phyloP scores from a whole-genome alignment of 1,284 basidiomycete genomes.

The Porogramme epimiltina region DNA sequence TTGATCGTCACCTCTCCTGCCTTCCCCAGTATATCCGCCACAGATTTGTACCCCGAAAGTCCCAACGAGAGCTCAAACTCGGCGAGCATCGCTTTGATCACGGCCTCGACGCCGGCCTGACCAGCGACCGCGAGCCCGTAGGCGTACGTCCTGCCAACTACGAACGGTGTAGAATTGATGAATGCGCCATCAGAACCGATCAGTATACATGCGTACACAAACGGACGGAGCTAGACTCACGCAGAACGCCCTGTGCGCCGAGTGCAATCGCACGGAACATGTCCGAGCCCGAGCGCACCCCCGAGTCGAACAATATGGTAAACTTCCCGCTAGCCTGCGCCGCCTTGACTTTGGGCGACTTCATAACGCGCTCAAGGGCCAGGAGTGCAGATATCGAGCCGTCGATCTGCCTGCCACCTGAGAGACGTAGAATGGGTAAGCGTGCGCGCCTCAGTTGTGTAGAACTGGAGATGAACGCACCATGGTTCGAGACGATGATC shows the following conservation, averaged over 20 bases:
- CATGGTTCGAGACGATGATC: conserved; percentile 83
- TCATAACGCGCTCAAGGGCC: conserved; percentile 64
- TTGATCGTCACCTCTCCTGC: conserved; percentile 65
- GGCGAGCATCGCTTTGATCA: conserved; percentile 50
- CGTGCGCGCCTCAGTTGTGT: not conserved
- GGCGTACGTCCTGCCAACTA: conserved; percentile 49
- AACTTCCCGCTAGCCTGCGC: conserved; percentile 61
- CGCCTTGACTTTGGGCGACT: conserved; percentile 54
- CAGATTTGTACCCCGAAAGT: conserved; percentile 40
- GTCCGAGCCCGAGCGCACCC: conserved; percentile 77
- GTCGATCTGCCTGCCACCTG: conserved; percentile 81
- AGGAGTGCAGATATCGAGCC: conserved; percentile 74
- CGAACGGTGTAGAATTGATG: not conserved
- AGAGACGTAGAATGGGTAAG: not conserved
- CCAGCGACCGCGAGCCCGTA: conserved; percentile 58
- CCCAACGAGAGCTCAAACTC: conserved; percentile 59
- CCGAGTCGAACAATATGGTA: conserved; percentile 79
- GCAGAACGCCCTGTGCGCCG: conserved; percentile 67
- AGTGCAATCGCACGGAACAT: conserved; percentile 78
- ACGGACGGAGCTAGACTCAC: conserved; percentile 47
- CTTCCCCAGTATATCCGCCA: conserved; percentile 37
- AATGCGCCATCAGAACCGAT: too few relatives aligned
- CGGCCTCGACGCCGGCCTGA: conserved; percentile 54
- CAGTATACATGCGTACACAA: not conserved
- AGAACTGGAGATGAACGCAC: conserved; percentile 32